Evolutionary conservation across 2,329 filamentous ascomycete species (phyloP), one percentile per base, ranked within the genome.

Genomic region (Ascochyta rabiei): DNA sequence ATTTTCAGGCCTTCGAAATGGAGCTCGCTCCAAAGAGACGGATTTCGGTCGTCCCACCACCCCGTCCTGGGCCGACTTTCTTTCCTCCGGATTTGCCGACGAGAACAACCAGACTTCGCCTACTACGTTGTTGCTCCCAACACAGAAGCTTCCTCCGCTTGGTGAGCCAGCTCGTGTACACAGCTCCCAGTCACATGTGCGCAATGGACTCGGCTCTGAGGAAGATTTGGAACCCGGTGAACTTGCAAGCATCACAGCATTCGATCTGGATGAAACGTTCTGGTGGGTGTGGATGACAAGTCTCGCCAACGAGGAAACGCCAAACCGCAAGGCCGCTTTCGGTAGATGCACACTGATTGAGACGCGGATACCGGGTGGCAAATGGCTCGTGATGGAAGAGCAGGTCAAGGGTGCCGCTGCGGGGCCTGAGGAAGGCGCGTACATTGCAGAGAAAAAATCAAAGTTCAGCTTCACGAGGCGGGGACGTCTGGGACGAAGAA

Each of bases 271-370:
- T 66, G 93, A 98, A 73, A 89, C 92, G 1, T 99, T 99, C 75
- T 99, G 95, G 95, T 98, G 95, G 93, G 95, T 98, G 4, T 99
- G 95, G 95, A 98, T 99, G 83, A 96, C 87, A 65, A 98, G 93
- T 81, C 79, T 99, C 68, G 92, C 93, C 1, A 89, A 87, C 0
- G 95, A 99, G 69, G 95, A 99, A 77, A 90, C 93, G 0, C 77
- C 86, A 0, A 84, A 88, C 41, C 86, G 95, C 57, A 99, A 99
- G 73, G 89, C 93, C 6, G 91, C 93, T 0, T 99, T 99, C 73
- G 95, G 95, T 33, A 85, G 95, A 60, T 99, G 95, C 69, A 91
- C 95, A 18, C 83, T 99, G 34, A 84, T 98, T 40, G 95, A 99
- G 75, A 98, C 95, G 0, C 81, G 85, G 13, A 95, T 98, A 57